Evolutionary conservation across 768 basidiomycete species (phyloP), one percentile per base, ranked within the genome.

Genomic region (Trametes sanguinea): DNA sequence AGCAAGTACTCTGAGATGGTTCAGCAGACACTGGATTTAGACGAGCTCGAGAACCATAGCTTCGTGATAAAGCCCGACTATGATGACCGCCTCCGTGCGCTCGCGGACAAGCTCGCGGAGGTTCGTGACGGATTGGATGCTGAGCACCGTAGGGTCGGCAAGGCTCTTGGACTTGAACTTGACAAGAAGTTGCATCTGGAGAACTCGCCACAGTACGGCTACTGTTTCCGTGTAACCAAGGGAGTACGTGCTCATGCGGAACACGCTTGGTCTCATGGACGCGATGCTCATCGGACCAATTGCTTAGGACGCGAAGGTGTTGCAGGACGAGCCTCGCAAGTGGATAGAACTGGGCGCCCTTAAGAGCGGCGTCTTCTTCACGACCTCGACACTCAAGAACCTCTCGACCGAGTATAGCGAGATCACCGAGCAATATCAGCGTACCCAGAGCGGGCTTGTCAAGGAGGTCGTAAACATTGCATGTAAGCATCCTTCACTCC

Each of bases 131-230:
- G 84, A 0, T 76, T 99, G 16, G 94, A 99, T 68, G 80, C 78
- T 11, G 94, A 97, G 71, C 95, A 98, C 73, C 74, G 78, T 6
- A 69, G 78, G 1, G 88, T 86, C 0, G 89, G 89, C 6, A 73
- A 79, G 6, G 90, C 92, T 42, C 79, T 98, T 6, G 83, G 81
- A 8, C 67, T 99, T 9, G 94, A 96, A 14, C 82, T 94, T 2
- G 92, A 97, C 74, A 96, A 96, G 78, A 98, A 98, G 76, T 75
- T 98, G 10, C 97, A 98, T 74, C 78, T 99, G 32, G 97, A 99
- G 76, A 95, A 95, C 68, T 92, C 89, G 55, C 82, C 83, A 58
- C 84, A 86, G 1, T 93, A 96, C 70, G 94, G 95, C 2, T 96
- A 98, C 72, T 95, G 92, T 68, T 92, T 98, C 76, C 78, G 97